These are phyloP conservation scores for Schizosaccharomyces cryophilus DNA, from an alignment of 805 yeast species.

Conservation along the genomic window DNA sequence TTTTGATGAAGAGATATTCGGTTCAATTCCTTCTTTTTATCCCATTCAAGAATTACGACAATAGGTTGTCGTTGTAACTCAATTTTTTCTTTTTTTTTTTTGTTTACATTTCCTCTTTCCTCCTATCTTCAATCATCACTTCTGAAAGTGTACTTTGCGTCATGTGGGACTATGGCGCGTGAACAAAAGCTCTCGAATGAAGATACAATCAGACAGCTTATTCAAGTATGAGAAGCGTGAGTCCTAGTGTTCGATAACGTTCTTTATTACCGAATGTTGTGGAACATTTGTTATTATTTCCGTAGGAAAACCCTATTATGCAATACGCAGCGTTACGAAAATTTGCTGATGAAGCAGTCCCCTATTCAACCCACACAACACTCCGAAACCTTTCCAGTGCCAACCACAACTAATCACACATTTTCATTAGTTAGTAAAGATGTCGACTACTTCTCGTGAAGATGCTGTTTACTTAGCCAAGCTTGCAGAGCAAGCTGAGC, in stretches of 20 bases:
- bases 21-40: too few relatives aligned
- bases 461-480: conserved; percentile 94
- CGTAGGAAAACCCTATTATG: background rate
- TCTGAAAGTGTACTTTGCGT: too few relatives aligned
- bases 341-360: background rate
- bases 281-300: background rate
- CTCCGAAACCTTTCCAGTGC: background rate
- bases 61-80: too few relatives aligned
- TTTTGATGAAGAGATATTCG: too few relatives aligned
- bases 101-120: too few relatives aligned
- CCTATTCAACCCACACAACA: background rate
- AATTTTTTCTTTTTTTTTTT: too few relatives aligned
- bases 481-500: conserved; percentile 98
- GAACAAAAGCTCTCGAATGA: background rate
- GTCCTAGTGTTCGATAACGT: background rate
- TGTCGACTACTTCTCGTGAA: conserved; percentile 41
- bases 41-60: too few relatives aligned
- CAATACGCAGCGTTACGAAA: background rate
- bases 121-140: too few relatives aligned
- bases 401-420: background rate
- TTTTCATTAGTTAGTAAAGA: background rate
- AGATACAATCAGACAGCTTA: background rate
- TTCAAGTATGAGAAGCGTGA: background rate
- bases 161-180: background rate
- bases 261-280: background rate